phyloP scores from a whole-genome alignment of 495 filamentous ascomycete genomes.

The Lindgomyces ingoldianus region DNA sequence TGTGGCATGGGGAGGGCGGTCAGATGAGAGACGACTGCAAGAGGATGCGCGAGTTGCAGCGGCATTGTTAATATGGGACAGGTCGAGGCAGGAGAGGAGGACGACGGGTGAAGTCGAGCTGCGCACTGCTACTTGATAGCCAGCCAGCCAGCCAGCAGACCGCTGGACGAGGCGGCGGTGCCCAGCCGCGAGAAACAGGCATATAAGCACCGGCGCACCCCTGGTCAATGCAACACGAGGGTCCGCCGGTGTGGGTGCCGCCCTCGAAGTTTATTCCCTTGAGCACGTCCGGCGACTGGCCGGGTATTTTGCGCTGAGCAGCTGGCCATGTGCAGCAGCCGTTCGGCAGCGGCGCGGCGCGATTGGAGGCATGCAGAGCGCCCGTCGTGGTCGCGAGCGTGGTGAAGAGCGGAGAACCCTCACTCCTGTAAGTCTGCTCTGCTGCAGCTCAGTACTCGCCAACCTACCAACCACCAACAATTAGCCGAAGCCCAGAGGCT shows the following conservation, averaged over 20 bases:
- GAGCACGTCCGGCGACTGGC: neutral
- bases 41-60: conserved; percentile 23
- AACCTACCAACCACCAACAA: too few relatives aligned
- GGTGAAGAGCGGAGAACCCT: neutral
- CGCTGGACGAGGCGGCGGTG: neutral
- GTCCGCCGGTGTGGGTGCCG: neutral
- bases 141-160: conserved; percentile 11
- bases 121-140: neutral
- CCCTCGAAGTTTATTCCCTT: neutral
- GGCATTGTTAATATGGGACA: conserved; percentile 29
- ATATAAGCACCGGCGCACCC: neutral
- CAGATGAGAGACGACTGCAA: conserved; percentile 7
- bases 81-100: conserved; percentile 2
- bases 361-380: neutral
- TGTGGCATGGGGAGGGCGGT: conserved; percentile 24
- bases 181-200: neutral
- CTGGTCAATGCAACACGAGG: conserved; percentile 5
- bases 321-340: neutral
- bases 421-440: too few relatives aligned
- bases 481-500: too few relatives aligned
- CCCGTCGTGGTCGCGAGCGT: too few relatives aligned
- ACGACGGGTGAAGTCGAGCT: conserved; percentile 26
- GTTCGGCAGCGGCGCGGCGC: neutral
- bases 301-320: neutral
- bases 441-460: too few relatives aligned